phyloP scores from a whole-genome alignment of 805 yeast species.

The Candida andamanensis region DNA sequence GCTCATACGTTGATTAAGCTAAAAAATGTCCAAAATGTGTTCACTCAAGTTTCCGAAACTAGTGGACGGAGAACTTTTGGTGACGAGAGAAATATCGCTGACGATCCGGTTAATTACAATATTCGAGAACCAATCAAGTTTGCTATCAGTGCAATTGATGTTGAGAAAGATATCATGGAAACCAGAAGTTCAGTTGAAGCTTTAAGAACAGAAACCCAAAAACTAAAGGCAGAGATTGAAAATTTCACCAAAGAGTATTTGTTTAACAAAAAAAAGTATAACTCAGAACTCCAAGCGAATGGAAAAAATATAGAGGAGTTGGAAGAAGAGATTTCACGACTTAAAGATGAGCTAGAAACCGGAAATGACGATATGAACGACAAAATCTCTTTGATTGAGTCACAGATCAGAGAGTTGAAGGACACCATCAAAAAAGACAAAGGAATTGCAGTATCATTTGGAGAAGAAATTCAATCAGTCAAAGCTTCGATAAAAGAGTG shows the following conservation, averaged over 20 bases:
- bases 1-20: conserved; percentile 31
- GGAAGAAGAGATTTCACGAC: too few relatives aligned
- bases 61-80: conserved; percentile 43
- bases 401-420: conserved; percentile 2
- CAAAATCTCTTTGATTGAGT: conserved; percentile 1
- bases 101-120: conserved; percentile 50
- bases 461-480: conserved; percentile 7
- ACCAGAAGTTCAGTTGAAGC: not conserved
- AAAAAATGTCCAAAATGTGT: conserved; percentile 38
- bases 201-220: conserved; percentile 9
- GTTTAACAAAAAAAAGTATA: too few relatives aligned
- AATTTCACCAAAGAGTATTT: conserved; percentile 4
- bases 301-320: conserved; percentile 5
- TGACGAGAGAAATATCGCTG: conserved; percentile 37
- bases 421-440: conserved; percentile 9
- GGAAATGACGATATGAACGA: not conserved
- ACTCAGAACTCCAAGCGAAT: too few relatives aligned
- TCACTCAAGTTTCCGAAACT: conserved; percentile 37
- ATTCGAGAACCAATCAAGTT: conserved; percentile 5
- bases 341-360: not conserved
- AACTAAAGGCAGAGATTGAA: conserved; percentile 6
- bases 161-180: conserved; percentile 1
- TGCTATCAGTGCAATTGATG: conserved; percentile 1
- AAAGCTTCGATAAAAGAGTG: not conserved
- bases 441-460: conserved; percentile 25